These are phyloP conservation scores for Candida stauntonica DNA, from an alignment of 805 yeast genomes.

Conservation along the genomic window DNA sequence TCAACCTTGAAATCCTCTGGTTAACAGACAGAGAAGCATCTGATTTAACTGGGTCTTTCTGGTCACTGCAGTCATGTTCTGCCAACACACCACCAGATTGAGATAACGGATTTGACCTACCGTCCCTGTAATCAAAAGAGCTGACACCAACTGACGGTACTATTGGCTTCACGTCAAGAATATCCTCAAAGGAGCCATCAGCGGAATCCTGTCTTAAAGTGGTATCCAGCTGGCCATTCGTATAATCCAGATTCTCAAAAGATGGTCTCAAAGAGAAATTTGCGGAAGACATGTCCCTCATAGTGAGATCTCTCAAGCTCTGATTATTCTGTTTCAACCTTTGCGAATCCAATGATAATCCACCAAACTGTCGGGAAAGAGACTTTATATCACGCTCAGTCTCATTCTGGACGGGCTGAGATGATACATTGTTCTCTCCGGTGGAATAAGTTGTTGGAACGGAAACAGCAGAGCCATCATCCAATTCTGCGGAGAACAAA, in stretches of 20 bases:
- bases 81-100: too few relatives aligned
- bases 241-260: background rate
- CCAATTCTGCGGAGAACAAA: slow-evolving; percentile 3
- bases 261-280: slow-evolving; percentile 9
- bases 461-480: background rate
- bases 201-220: slow-evolving; percentile 7
- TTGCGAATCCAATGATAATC: slow-evolving; percentile 5
- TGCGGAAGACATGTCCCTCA: background rate
- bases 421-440: slow-evolving; percentile 5
- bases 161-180: slow-evolving; percentile 24
- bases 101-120: too few relatives aligned
- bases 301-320: too few relatives aligned
- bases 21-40: too few relatives aligned
- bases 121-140: too few relatives aligned
- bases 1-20: slow-evolving; percentile 4
- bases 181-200: slow-evolving; percentile 24
- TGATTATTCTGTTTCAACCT: too few relatives aligned
- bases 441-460: slow-evolving; percentile 2
- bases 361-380: slow-evolving; percentile 10
- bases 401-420: too few relatives aligned
- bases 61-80: too few relatives aligned
- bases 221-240: background rate
- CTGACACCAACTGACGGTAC: slow-evolving; percentile 10
- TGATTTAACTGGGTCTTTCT: too few relatives aligned
- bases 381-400: too few relatives aligned